A percentile compares a stretch with the other conserved stretches of the same genome.
These are phyloP conservation scores for Neonectria sp. DNA, from an alignment of 2,329 filamentous ascomycete species.

Conservation along the genomic window DNA sequence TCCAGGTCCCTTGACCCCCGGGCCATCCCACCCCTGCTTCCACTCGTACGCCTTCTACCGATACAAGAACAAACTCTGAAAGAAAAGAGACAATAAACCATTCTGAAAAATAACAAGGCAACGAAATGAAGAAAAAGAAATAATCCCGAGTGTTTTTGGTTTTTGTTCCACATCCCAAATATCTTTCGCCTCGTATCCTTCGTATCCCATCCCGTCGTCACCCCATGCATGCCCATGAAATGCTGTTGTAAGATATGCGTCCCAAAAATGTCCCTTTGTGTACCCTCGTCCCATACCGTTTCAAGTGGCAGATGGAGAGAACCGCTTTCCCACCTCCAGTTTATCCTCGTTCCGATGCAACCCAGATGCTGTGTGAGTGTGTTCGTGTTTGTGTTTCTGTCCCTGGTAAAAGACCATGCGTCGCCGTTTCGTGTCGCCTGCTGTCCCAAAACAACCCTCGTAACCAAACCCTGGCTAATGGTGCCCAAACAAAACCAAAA, in stretches of 20 bases:
- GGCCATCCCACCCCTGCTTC: slow-evolving; percentile 29
- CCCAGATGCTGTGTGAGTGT: slow-evolving; percentile 29
- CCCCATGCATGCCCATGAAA: slow-evolving; percentile 29
- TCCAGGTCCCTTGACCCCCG: slow-evolving; percentile 29
- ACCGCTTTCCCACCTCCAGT: slow-evolving; percentile 24
- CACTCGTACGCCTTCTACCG: slow-evolving; percentile 39
- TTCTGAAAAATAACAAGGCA: slow-evolving; percentile 38
- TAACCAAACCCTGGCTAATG: slow-evolving; percentile 21
- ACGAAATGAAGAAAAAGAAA: slow-evolving; percentile 38
- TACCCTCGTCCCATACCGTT: slow-evolving; percentile 20
- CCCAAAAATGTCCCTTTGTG: slow-evolving; percentile 16
- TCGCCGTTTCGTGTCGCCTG: slow-evolving; percentile 30
- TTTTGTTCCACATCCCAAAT: slow-evolving; percentile 38
- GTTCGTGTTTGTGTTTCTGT: slow-evolving; percentile 25
- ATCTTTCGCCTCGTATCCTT: slow-evolving; percentile 37
- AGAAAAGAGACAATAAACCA: slow-evolving; percentile 24
- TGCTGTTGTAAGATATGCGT: slow-evolving; percentile 35
- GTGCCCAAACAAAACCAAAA: slow-evolving; percentile 31
- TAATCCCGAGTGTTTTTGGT: slow-evolving; percentile 34
- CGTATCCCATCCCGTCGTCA: slow-evolving; percentile 38
- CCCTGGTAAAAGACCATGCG: slow-evolving; percentile 25
- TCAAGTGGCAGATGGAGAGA: slow-evolving; percentile 23
- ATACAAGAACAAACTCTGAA: slow-evolving; percentile 26
- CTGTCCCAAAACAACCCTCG: slow-evolving; percentile 25
- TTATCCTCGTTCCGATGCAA: slow-evolving; percentile 30